These are phyloP conservation scores for Silene coronaria DNA, from an alignment of 179 eudicot species.

Conservation along the genomic window DNA sequence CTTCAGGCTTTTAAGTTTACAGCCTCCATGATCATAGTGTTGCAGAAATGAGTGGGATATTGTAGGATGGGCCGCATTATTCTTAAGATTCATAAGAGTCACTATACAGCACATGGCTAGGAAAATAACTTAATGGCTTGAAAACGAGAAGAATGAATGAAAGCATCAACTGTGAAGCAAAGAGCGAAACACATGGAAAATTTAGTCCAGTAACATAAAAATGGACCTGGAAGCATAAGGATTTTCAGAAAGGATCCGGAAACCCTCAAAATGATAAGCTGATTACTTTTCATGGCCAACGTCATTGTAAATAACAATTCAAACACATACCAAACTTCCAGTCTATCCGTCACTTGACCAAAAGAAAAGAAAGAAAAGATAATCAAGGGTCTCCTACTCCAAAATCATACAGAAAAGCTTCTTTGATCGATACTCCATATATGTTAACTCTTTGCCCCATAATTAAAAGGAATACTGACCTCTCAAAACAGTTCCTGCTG, in stretches of 20 bases:
- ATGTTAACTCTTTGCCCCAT: background rate
- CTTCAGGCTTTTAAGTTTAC: background rate
- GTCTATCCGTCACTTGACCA: no score
- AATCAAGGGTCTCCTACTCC: no score
- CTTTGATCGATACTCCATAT: background rate
- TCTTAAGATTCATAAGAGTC: background rate
- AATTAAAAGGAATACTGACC: background rate
- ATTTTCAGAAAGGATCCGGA: no score
- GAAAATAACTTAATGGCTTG: background rate
- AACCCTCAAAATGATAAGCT: no score
- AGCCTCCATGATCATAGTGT: background rate
- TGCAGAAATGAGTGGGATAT: background rate
- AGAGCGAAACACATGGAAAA: background rate
- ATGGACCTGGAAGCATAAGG: no score
- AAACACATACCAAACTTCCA: no score
- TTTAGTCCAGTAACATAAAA: background rate
- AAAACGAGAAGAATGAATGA: no score
- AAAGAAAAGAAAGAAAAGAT: no score
- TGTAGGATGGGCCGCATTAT: background rate
- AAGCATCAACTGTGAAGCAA: no score
- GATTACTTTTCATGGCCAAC: no score
- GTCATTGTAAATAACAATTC: no score
- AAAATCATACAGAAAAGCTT: no score
- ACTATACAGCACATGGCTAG: background rate
- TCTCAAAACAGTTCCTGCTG: background rate